Evolutionary conservation across 2,329 filamentous ascomycete genomes (phyloP).

Genomic region (Fusarium sp.): DNA sequence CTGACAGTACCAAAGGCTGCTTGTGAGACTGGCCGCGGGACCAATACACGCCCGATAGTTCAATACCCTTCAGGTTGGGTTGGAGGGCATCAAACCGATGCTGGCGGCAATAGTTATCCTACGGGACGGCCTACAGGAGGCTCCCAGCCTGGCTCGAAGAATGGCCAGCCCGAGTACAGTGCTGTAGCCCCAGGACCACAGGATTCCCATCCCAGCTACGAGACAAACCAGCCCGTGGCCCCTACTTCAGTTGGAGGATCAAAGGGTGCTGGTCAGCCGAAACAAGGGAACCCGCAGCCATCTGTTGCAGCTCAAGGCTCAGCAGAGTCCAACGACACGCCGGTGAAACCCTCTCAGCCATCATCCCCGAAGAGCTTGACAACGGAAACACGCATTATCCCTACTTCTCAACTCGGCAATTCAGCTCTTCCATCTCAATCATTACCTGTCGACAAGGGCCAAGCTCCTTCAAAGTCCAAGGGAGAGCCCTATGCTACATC

Average conservation of each 20-base stretch:
- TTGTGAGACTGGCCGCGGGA: not conserved
- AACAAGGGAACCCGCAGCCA: not conserved
- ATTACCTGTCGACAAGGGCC: accelerated
- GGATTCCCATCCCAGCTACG: not conserved
- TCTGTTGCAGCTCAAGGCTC: not conserved
- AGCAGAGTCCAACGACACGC: accelerated
- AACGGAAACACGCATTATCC: not conserved
- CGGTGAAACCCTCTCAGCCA: accelerated
- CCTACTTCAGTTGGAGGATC: not conserved
- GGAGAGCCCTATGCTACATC: not conserved
- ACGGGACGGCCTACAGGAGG: not conserved
- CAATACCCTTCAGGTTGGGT: not conserved
- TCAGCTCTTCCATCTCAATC: not conserved
- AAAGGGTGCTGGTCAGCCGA: accelerated
- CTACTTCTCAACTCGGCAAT: not conserved
- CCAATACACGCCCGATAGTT: not conserved
- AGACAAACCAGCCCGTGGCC: not conserved
- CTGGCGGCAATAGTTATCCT: accelerated
- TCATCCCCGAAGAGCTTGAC: not conserved
- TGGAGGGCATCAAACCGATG: not conserved
- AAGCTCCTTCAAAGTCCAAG: not conserved
- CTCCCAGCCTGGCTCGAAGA: not conserved
- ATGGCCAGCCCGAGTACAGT: no score
- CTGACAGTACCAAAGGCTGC: not conserved
- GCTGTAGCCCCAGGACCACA: no score